phyloP scores from a whole-genome alignment of 1,139 yeast species.

The Diutina ranongensis region DNA sequence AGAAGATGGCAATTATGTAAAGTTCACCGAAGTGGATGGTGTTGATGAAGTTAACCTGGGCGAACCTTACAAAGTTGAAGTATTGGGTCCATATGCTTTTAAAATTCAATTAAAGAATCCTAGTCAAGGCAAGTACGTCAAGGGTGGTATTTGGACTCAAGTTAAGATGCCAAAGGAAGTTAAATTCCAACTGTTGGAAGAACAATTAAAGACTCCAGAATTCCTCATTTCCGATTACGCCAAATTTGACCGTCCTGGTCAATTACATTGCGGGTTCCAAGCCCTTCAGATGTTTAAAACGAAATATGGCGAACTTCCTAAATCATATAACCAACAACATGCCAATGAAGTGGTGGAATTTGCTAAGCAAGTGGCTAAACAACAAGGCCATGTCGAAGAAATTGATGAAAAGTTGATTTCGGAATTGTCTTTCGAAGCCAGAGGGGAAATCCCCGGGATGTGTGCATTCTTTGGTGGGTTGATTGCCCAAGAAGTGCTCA shows the following conservation, averaged over 20 bases:
- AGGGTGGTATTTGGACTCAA: slow-evolving; percentile 88
- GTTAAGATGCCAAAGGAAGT: slow-evolving; percentile 70
- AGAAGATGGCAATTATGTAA: slow-evolving; percentile 85
- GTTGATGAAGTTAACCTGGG: slow-evolving; percentile 58
- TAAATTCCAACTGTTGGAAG: slow-evolving; percentile 49
- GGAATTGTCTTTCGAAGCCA: slow-evolving; percentile 73
- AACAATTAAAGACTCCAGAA: slow-evolving; percentile 70
- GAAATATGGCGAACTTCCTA: slow-evolving; percentile 60
- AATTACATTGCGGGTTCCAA: slow-evolving; percentile 83
- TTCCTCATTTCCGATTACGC: slow-evolving; percentile 78
- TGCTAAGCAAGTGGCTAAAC: slow-evolving; percentile 47
- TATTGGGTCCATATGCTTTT: slow-evolving; percentile 89
- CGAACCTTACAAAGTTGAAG: slow-evolving; percentile 62
- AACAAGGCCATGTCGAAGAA: slow-evolving; percentile 42
- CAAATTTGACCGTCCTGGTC: slow-evolving; percentile 84
- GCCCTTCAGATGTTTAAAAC: slow-evolving; percentile 70
- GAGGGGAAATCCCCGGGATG: slow-evolving; percentile 86
- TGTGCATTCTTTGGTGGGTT: slow-evolving; percentile 90
- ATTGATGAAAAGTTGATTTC: slow-evolving; percentile 56
- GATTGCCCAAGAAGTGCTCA: slow-evolving; percentile 92
- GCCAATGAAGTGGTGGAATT: slow-evolving; percentile 55
- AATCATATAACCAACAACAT: slow-evolving; percentile 66
- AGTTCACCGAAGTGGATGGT: slow-evolving; percentile 81
- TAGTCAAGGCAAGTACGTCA: slow-evolving; percentile 33
- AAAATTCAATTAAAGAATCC: slow-evolving; percentile 26